Evolutionary conservation across 805 yeast genomes (phyloP).

Genomic region (Yamadazyma sp.): DNA sequence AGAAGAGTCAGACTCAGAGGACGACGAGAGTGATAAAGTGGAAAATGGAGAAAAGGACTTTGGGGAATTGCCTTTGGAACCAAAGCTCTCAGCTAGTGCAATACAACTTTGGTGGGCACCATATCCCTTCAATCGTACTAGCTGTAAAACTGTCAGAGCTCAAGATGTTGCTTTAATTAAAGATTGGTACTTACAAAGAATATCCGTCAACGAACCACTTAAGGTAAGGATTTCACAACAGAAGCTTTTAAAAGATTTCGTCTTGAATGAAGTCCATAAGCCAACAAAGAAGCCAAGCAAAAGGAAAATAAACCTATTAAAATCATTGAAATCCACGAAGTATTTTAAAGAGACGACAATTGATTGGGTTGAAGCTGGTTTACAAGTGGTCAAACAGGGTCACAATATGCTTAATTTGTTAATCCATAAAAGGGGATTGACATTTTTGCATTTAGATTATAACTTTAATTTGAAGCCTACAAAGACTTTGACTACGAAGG

Average conservation of each 20-base stretch:
- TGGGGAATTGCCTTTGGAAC: slow-evolving; percentile 21
- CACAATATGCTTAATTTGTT: slow-evolving; percentile 87
- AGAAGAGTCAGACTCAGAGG: slow-evolving; percentile 12
- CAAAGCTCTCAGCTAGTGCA: slow-evolving; percentile 50
- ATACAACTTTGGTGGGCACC: slow-evolving; percentile 77
- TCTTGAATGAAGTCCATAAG: slow-evolving; percentile 66
- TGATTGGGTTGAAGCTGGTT: slow-evolving; percentile 98
- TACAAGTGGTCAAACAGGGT: slow-evolving; percentile 91
- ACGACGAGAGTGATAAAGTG: slow-evolving; percentile 32
- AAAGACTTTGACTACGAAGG: slow-evolving; percentile 93
- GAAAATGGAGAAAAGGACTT: not conserved
- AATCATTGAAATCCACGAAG: slow-evolving; percentile 70
- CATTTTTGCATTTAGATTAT: slow-evolving; percentile 90
- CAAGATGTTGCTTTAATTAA: slow-evolving; percentile 87
- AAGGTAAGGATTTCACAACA: slow-evolving; percentile 89
- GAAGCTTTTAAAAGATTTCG: slow-evolving; percentile 73
- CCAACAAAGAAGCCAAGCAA: slow-evolving; percentile 38
- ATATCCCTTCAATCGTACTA: slow-evolving; percentile 74
- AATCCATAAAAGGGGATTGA: slow-evolving; percentile 86
- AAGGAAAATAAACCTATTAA: slow-evolving; percentile 57
- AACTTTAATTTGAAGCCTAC: slow-evolving; percentile 96
- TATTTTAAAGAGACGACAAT: slow-evolving; percentile 88
- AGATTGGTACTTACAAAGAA: slow-evolving; percentile 73
- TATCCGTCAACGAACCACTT: slow-evolving; percentile 58
- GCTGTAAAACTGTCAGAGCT: slow-evolving; percentile 73